phyloP scores from a whole-genome alignment of 345 rosid species.

The Gossypium rotundifolium region DNA sequence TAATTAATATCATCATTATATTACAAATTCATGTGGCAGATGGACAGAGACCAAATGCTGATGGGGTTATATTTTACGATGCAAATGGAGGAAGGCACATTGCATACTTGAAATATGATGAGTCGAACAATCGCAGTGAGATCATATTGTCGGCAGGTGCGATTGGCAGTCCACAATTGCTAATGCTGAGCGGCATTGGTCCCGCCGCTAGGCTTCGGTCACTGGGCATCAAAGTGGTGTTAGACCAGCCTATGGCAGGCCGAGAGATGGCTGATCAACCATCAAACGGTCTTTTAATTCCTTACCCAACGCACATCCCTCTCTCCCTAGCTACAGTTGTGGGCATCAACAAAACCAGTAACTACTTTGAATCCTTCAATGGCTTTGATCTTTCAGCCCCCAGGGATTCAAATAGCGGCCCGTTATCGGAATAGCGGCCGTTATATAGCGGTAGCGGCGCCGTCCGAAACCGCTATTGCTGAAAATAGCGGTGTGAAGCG shows the following conservation, averaged over 20 bases:
- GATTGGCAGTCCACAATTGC: not conserved
- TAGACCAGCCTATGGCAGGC: not conserved
- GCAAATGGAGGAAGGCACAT: conserved; percentile 35
- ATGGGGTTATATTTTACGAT: conserved; percentile 58
- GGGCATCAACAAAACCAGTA: not conserved
- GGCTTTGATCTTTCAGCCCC: not conserved
- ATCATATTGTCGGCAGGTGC: not conserved
- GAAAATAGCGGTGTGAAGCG: too few relatives aligned
- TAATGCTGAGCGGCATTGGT: not conserved
- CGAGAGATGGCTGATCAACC: not conserved
- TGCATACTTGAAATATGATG: conserved; percentile 27
- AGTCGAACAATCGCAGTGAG: not conserved
- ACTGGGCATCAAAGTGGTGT: not conserved
- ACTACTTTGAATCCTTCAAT: not conserved
- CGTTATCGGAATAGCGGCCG: too few relatives aligned
- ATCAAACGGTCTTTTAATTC: not conserved
- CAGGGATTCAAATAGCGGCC: too few relatives aligned
- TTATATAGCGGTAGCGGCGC: too few relatives aligned
- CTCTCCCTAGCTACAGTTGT: not conserved
- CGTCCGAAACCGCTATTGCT: too few relatives aligned
- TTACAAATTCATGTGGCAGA: conserved; percentile 13
- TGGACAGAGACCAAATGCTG: conserved; percentile 47
- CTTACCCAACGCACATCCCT: not conserved
- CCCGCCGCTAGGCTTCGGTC: not conserved
- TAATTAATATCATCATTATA: too few relatives aligned